Evolutionary conservation across 768 basidiomycete species (phyloP), one percentile per base, ranked within the genome.

Genomic region (Calvatia gigantea): DNA sequence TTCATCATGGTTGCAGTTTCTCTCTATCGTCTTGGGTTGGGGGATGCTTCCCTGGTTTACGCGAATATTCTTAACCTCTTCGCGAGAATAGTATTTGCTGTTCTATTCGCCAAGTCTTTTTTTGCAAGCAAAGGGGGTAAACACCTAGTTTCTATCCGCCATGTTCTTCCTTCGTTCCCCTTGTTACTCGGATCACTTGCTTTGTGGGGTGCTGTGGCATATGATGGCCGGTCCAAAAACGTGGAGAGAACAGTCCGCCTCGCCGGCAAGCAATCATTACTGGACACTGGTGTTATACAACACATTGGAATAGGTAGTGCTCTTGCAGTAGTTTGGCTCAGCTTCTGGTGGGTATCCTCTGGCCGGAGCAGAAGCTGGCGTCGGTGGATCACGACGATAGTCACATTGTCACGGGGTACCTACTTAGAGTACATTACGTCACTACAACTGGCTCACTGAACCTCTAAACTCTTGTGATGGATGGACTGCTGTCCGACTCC

Each of bases 1-100:
- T 96, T 94, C 66, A 81, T 90, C 38, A 61, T 68, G 21, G 73
- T 80, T 35, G 74, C 86, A 54, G 64, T 82, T 21, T 58, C 62
- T 29, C 60, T 84, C 59, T 78, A 84, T 69, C 62, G 70, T 41
- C 46, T 77, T 25, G 68, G 74, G 23, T 63, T 83, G 23, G 87
- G 86, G 29, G 91, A 92, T 61, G 75, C 78, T 0, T 84, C 85
- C 6, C 75, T 91, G 31, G 86, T 93, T 2, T 89, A 85, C 63
- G 87, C 86, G 57, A 94, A 94, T 63, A 83, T 87, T 57, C 65
- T 78, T 61, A 89, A 87, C 65, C 75, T 90, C 58, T 69, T 75
- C 0, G 76, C 78, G 4, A 77, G 91, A 14, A 87, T 89, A 37
- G 62, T 72, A 25, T 91, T 89, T 65, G 80, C 81, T 38, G 69